Evolutionary conservation across 768 basidiomycete genomes (phyloP).

Genomic region (Termitomyces sp.): DNA sequence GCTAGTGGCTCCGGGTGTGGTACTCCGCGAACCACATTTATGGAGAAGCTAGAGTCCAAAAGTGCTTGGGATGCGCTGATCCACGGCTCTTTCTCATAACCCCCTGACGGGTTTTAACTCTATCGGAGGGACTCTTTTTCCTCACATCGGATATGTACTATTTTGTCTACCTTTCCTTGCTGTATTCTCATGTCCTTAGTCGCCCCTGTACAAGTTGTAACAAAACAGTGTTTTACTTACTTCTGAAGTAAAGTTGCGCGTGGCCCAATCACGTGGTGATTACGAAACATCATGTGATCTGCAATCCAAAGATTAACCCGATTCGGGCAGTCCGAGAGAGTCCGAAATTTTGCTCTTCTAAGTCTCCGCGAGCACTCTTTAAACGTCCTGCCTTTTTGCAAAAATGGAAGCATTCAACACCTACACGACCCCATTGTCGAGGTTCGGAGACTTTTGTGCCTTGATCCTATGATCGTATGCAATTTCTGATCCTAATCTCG

Average conservation of each 20-base stretch:
- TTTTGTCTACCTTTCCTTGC: background rate
- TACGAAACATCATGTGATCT: background rate
- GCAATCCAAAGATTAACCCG: background rate
- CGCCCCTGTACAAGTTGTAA: background rate
- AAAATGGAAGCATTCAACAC: conserved; percentile 59
- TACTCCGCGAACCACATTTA: conserved; percentile 40
- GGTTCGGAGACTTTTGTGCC: conserved; percentile 31
- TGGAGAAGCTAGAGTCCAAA: conserved; percentile 54
- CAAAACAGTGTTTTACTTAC: background rate
- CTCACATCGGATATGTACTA: conserved; percentile 2
- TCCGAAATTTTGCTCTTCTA: conserved; percentile 2
- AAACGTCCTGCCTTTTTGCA: background rate
- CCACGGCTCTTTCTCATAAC: conserved; percentile 59
- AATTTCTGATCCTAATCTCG: conserved; percentile 5
- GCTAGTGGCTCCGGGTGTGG: conserved; percentile 16
- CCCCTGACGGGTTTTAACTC: background rate
- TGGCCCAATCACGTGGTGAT: background rate
- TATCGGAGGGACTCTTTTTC: background rate
- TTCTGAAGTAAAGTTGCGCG: too few species aligned
- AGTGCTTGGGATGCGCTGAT: conserved; percentile 65
- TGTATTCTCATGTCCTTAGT: conserved; percentile 1
- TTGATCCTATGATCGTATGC: background rate
- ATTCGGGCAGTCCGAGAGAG: background rate
- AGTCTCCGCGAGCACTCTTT: background rate
- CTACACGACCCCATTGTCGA: conserved; percentile 79